These are phyloP conservation scores for Capsella rubella DNA, from an alignment of 441 rosid genomes.

Conservation along the genomic window DNA sequence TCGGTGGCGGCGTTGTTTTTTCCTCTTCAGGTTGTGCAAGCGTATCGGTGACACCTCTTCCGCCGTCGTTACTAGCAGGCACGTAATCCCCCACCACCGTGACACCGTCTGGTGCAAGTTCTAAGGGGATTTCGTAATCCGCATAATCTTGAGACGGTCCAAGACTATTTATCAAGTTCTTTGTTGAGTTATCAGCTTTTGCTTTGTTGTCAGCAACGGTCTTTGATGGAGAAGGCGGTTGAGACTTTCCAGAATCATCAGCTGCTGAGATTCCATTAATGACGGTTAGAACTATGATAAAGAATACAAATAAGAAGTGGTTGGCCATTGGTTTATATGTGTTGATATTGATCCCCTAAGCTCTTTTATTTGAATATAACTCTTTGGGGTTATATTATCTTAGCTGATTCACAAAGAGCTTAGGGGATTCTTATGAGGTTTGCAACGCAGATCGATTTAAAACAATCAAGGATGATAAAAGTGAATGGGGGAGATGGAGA, in stretches of 20 bases:
- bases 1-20: not conserved
- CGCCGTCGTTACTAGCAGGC: slow-evolving; percentile 16
- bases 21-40: slow-evolving; percentile 38
- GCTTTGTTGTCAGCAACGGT: slow-evolving; percentile 13
- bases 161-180: slow-evolving; percentile 39
- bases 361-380: slow-evolving; percentile 4
- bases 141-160: slow-evolving; percentile 48
- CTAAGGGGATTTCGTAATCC: slow-evolving; percentile 43
- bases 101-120: slow-evolving; percentile 44
- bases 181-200: slow-evolving; percentile 19
- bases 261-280: slow-evolving; percentile 29
- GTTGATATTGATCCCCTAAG: not conserved
- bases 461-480: slow-evolving; percentile 12
- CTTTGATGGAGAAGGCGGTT: not conserved
- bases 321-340: slow-evolving; percentile 21
- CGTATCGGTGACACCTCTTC: not conserved
- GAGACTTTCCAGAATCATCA: slow-evolving; percentile 34
- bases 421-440: slow-evolving; percentile 5
- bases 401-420: not conserved
- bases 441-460: not conserved
- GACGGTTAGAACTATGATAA: slow-evolving; percentile 11
- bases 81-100: slow-evolving; percentile 36
- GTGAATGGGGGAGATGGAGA: slow-evolving; percentile 7
- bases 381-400: not conserved
- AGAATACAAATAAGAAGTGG: not conserved